Evolutionary conservation across 2,329 filamentous ascomycete genomes (phyloP).

Genomic region (Cercospora zeina): DNA sequence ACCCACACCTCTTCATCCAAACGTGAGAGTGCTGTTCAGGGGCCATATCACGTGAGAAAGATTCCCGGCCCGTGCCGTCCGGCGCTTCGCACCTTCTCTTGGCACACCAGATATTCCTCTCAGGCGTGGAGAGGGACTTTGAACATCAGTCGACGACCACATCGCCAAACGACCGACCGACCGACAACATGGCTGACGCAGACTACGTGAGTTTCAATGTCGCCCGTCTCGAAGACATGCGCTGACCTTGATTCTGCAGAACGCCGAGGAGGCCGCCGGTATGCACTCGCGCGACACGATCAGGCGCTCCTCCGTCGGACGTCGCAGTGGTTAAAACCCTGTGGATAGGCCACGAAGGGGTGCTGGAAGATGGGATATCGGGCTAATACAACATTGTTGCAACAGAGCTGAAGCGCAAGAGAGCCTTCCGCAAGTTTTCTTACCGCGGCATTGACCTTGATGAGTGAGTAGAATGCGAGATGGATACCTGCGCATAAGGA

Average conservation of each 20-base stretch:
- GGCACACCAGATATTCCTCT: conserved; percentile 11
- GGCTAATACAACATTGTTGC: conserved; percentile 37
- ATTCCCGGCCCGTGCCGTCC: not conserved
- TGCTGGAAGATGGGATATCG: conserved; percentile 42
- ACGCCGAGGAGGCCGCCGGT: conserved; percentile 93
- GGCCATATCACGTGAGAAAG: not conserved
- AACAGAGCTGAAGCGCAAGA: conserved; percentile 97
- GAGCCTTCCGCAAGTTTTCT: conserved; percentile 99
- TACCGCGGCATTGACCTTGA: conserved; percentile 99
- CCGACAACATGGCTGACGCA: conserved; percentile 73
- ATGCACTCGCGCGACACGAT: conserved; percentile 43
- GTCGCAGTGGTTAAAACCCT: conserved; percentile 42
- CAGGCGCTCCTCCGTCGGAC: conserved; percentile 33
- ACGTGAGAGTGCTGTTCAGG: not conserved
- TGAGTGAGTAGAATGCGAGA: conserved; percentile 67
- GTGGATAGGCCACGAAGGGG: conserved; percentile 47
- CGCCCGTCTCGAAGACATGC: conserved; percentile 19
- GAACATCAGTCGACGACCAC: conserved; percentile 32
- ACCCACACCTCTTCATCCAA: not conserved
- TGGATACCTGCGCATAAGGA: conserved; percentile 5
- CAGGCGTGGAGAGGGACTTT: not conserved
- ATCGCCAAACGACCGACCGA: conserved; percentile 44
- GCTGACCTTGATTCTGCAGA: conserved; percentile 55
- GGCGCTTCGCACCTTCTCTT: not conserved
- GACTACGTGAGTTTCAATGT: conserved; percentile 74